Conservation (phyloP, 2,329 filamentous ascomycete species). For the Fusarium sp. region DNA sequence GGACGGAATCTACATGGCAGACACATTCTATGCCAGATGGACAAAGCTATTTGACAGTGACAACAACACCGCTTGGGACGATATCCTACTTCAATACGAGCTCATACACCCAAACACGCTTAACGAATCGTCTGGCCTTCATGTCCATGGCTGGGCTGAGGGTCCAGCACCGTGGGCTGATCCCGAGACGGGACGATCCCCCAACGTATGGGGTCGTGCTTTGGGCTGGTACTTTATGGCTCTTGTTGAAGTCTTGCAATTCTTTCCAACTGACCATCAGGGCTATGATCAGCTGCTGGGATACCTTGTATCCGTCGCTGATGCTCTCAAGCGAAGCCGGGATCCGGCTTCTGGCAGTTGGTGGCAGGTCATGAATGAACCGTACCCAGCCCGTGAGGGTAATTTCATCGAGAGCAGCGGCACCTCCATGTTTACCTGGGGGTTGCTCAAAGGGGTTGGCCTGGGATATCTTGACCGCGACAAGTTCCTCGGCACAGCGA, state of each 20-base stretch:
- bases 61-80: slow-evolving; percentile 55
- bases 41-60: slow-evolving; percentile 48
- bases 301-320: slow-evolving; percentile 54
- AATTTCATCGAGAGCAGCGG: slow-evolving; percentile 70
- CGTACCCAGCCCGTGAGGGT: slow-evolving; percentile 56
- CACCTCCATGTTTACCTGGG: slow-evolving; percentile 66
- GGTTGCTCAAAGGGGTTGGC: slow-evolving; percentile 55
- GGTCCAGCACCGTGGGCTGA: slow-evolving; percentile 61
- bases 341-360: slow-evolving; percentile 59
- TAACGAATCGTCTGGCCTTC: slow-evolving; percentile 53
- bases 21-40: slow-evolving; percentile 55
- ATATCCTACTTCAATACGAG: slow-evolving; percentile 57
- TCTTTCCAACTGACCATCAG: slow-evolving; percentile 50
- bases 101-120: slow-evolving; percentile 56
- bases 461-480: slow-evolving; percentile 31
- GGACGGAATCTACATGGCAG: slow-evolving; percentile 63
- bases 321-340: slow-evolving; percentile 54
- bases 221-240: slow-evolving; percentile 64
- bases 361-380: slow-evolving; percentile 66
- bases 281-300: slow-evolving; percentile 49
- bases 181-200: slow-evolving; percentile 58
- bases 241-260: slow-evolving; percentile 59
- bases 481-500: slow-evolving; percentile 20
- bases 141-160: slow-evolving; percentile 65
- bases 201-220: slow-evolving; percentile 61